Evolutionary conservation across 1,284 basidiomycete genomes (phyloP).

Genomic region (Malassezia arunalokei): DNA sequence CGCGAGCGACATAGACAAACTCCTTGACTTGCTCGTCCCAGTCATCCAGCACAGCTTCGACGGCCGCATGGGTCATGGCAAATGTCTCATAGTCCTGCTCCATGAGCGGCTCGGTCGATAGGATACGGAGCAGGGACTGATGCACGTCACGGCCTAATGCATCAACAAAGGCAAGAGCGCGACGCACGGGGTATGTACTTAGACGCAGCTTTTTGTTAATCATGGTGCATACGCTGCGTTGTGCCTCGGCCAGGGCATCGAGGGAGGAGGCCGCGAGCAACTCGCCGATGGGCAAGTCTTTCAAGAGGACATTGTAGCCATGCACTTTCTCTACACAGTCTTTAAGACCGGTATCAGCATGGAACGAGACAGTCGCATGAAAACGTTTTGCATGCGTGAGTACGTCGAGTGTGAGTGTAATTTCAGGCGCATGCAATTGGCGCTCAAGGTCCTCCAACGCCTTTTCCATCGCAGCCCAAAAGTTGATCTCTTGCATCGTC

Average conservation of each 20-base stretch:
- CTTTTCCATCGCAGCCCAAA: slow-evolving; percentile 88
- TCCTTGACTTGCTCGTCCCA: slow-evolving; percentile 98
- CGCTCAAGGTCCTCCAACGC: slow-evolving; percentile 84
- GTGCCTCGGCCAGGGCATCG: slow-evolving; percentile 79
- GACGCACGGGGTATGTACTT: slow-evolving; percentile 78
- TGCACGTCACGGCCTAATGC: slow-evolving; percentile 96
- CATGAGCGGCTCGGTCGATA: slow-evolving; percentile 75
- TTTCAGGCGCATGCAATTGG: slow-evolving; percentile 80
- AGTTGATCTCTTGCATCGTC: slow-evolving; percentile 96
- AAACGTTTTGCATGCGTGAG: slow-evolving; percentile 91
- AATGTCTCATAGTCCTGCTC: slow-evolving; percentile 91
- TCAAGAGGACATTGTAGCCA: slow-evolving; percentile 87
- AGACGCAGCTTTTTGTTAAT: slow-evolving; percentile 79
- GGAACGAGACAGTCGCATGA: slow-evolving; percentile 92
- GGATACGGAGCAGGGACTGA: slow-evolving; percentile 78
- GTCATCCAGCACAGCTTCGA: slow-evolving; percentile 70
- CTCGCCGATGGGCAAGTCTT: slow-evolving; percentile 94
- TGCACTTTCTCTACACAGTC: slow-evolving; percentile 47
- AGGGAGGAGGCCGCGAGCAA: slow-evolving; percentile 89
- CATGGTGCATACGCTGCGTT: slow-evolving; percentile 77
- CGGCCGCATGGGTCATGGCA: slow-evolving; percentile 66
- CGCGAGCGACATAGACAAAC: slow-evolving; percentile 91
- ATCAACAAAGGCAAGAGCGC: slow-evolving; percentile 88
- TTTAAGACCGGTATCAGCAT: slow-evolving; percentile 90
- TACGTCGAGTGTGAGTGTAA: slow-evolving; percentile 82